Percentiles rank a stretch among this genome's conserved stretches.
Conservation (phyloP, 306 rosid genomes). For the Canavalia ensiformis region DNA sequence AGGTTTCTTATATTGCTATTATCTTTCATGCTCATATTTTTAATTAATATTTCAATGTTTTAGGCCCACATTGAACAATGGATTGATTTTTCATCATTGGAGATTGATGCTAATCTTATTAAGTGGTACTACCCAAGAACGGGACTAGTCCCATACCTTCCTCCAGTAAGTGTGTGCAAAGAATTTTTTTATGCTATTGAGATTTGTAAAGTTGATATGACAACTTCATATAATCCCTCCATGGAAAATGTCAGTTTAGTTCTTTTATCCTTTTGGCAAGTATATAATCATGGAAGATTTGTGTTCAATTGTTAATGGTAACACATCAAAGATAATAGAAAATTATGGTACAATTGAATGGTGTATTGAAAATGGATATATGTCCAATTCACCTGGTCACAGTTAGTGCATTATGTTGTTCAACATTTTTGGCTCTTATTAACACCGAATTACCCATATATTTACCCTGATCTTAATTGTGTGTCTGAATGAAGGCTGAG, state of each 20-base stretch:
- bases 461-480: conserved; percentile 6
- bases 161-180: conserved; percentile 64
- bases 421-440: not conserved
- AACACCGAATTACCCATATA: not conserved
- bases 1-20: not conserved
- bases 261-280: not conserved
- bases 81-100: conserved; percentile 85
- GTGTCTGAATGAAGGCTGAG: conserved; percentile 67
- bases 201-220: not conserved
- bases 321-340: not conserved
- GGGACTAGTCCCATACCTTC: conserved; percentile 61
- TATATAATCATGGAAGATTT: not conserved
- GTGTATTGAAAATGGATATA: not conserved
- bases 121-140: conserved; percentile 60
- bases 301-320: not conserved
- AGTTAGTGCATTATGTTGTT: not conserved
- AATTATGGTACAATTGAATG: not conserved
- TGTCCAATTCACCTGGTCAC: not conserved
- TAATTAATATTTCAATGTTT: conserved; percentile 24
- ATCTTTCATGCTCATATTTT: not conserved
- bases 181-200: not conserved
- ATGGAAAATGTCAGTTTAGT: not conserved
- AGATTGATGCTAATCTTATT: conserved; percentile 64
- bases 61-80: conserved; percentile 90
- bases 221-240: not conserved